Evolutionary conservation across 192 early-diverging fungal species (phyloP).

Genomic region (Coemansia sp.): DNA sequence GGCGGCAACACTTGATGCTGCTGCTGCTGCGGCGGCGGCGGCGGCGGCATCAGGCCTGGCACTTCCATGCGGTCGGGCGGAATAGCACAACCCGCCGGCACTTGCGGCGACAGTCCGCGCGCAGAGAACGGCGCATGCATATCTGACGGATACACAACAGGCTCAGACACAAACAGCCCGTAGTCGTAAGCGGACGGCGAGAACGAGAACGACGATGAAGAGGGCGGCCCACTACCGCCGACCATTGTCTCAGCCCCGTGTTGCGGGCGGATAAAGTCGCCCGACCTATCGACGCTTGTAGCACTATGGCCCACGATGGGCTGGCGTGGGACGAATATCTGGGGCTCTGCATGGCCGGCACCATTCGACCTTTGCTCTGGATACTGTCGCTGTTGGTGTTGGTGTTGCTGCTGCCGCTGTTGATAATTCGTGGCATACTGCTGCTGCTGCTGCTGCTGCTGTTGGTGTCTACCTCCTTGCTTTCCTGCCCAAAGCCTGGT

Average conservation of each 20-base stretch:
- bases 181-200: not conserved
- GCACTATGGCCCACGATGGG: conserved; percentile 35
- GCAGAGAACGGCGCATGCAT: not conserved
- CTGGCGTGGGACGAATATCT: conserved; percentile 31
- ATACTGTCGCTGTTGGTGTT: not conserved
- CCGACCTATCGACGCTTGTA: conserved; percentile 22
- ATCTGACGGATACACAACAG: not conserved
- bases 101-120: not conserved
- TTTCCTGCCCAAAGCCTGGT: too few species aligned
- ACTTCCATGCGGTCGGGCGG: too few species aligned
- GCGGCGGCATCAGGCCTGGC: too few species aligned
- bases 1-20: not conserved
- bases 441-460: not conserved
- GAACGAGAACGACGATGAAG: not conserved
- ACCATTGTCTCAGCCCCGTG: not conserved
- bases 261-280: conserved; percentile 20
- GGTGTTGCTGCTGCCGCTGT: not conserved
- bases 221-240: not conserved
- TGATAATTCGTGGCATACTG: not conserved
- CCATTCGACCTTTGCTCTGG: not conserved
- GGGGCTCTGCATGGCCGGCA: conserved; percentile 8
- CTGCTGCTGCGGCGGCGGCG: too few species aligned
- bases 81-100: not conserved
- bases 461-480: too few species aligned
- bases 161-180: not conserved